A percentile compares a stretch with the other conserved stretches of the same genome.
Conservation (phyloP, 139 green algal species). For the Edaphochlamys debaryana region DNA sequence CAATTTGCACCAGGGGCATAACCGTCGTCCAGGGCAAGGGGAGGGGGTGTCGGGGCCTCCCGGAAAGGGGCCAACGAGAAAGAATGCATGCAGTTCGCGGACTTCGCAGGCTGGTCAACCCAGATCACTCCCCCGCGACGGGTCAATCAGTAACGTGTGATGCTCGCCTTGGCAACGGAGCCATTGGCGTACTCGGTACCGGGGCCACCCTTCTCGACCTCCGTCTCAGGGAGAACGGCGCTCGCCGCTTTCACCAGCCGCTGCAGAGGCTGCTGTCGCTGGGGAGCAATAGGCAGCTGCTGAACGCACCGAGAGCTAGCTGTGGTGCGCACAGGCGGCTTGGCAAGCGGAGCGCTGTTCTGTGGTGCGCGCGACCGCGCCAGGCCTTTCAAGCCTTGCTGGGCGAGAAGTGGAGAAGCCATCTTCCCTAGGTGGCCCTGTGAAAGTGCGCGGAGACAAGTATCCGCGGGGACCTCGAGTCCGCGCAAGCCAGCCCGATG, state of each 20-base stretch:
- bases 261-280: neutral
- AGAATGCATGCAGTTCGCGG: too few species aligned
- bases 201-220: constrained; percentile 39
- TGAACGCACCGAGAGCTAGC: too few species aligned
- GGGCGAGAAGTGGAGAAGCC: neutral
- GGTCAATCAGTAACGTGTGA: too few species aligned
- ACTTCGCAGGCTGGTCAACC: neutral
- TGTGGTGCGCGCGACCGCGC: too few species aligned
- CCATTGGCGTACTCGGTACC: constrained; percentile 29
- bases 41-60: too few species aligned
- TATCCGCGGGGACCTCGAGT: too few species aligned
- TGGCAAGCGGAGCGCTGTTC: too few species aligned
- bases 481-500: too few species aligned
- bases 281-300: neutral
- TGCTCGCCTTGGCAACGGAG: constrained; percentile 31
- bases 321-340: too few species aligned
- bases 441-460: too few species aligned
- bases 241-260: neutral
- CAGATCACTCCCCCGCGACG: neutral
- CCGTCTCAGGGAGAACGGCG: neutral
- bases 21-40: too few species aligned
- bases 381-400: neutral
- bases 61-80: too few species aligned
- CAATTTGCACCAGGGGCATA: neutral
- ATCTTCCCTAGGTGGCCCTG: neutral